Base-by-base conservation (phyloP, 169 alveolate genomes). In the Pseudocohnilembus persalinus region DNA sequence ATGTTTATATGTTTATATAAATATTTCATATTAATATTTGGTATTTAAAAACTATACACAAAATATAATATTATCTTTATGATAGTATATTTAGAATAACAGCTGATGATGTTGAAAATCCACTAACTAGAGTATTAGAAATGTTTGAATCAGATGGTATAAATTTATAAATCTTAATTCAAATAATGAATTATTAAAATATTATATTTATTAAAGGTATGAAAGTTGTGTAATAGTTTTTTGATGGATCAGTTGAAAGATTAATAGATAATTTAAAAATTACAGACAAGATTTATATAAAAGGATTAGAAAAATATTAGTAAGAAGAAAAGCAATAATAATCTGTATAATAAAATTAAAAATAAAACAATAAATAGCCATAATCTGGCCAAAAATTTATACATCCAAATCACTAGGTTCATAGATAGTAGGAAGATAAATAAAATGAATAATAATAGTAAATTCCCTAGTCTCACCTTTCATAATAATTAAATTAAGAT, bases 91-190 rank as follows among this genome's bases (percentile, higher is more conserved):
- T 77, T 77, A 77, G 82, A 33, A 77, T 77, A 31, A 33, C 63
- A 0, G 82, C 82, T 29, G 82, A 77, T 77, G 82, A 77, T 34
- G 63, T 77, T 33, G 82, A 77, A 77, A 77, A 77, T 77, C 82
- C 82, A 16, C 82, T 77, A 0, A 77, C 82, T 6, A 31, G 82
- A 33, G 82, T 77, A 20, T 29, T 77, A 6, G 82, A 77, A 26
- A 77, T 77, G 82, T 77, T 32, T 34, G 74, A 77, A 33, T 33
- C 20, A 33, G 82, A 77, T 77, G 82, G 82, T 11, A 49, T 20
- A 20, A 11, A 11, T 49, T 49, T 49, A 49, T 49, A 49, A 49
- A 20, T 11, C 68, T 49, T 49, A 49, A 49, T 11, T 11, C 20
- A 49, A 49, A 49, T 11, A 49, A 20, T 49, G 20, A 49, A 49